Evolutionary conservation across 176 grass and related monocot genomes (phyloP).

Genomic region (Zoysia japonica): DNA sequence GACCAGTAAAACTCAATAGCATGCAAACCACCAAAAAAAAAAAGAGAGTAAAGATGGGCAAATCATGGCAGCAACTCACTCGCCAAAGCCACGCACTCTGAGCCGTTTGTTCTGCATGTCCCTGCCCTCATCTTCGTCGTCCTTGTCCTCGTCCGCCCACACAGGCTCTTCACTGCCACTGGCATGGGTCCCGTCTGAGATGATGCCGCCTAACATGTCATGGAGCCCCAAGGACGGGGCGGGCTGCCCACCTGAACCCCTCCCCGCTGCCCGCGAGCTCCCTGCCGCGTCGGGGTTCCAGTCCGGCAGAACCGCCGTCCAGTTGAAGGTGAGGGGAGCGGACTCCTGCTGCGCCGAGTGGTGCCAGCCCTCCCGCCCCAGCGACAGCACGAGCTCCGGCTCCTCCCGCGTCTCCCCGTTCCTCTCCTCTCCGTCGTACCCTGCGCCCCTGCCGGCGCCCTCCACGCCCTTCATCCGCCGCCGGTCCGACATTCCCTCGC

Average conservation of each 20-base stretch:
- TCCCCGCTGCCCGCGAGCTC: conserved; percentile 36
- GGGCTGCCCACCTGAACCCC: background rate
- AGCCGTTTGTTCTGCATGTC: conserved; percentile 81
- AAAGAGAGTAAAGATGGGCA: background rate
- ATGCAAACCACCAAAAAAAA: conserved; percentile 23
- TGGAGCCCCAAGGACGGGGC: background rate
- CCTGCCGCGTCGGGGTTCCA: conserved; percentile 41
- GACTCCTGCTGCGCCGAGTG: conserved; percentile 5
- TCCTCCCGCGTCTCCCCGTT: conserved; percentile 40
- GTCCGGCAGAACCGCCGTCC: conserved; percentile 15
- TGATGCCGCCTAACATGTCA: conserved; percentile 25
- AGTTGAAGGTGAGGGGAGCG: background rate
- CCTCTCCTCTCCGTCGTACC: conserved; percentile 40
- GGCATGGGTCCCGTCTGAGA: background rate
- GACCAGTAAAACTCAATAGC: conserved; percentile 6
- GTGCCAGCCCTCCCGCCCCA: conserved; percentile 52
- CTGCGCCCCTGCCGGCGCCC: conserved; percentile 31
- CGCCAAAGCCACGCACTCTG: conserved; percentile 61
- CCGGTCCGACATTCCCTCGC: conserved; percentile 60
- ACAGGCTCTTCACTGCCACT: background rate
- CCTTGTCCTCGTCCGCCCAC: conserved; percentile 24
- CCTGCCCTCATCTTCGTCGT: conserved; percentile 39
- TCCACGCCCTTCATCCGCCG: conserved; percentile 70
- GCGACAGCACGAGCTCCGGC: conserved; percentile 52
- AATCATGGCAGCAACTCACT: conserved; percentile 58